A percentile compares a stretch with the other conserved stretches of the same genome.
phyloP scores from a whole-genome alignment of 2,329 filamentous ascomycete species.

The Aureobasidium sp. region DNA sequence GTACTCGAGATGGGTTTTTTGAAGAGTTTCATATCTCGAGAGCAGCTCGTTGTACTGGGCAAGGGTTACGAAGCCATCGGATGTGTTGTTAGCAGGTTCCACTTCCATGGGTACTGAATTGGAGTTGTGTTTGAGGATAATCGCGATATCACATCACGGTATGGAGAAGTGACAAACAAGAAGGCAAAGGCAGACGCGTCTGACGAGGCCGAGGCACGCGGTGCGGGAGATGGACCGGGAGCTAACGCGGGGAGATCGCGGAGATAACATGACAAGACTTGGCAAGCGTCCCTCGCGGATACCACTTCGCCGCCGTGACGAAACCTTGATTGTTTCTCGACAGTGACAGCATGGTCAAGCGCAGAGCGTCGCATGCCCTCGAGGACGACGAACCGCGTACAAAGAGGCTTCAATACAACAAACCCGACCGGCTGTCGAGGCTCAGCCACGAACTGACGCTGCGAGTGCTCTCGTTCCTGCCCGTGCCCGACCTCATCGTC shows the following conservation, averaged over 20 bases:
- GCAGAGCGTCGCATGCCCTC: conserved; percentile 9
- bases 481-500: conserved; percentile 57
- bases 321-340: not conserved
- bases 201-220: conserved; percentile 5
- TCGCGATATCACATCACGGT: not conserved
- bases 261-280: not conserved
- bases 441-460: conserved; percentile 84
- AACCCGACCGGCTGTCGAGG: conserved; percentile 54
- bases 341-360: conserved; percentile 12
- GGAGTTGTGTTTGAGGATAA: not conserved
- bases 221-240: conserved; percentile 1
- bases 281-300: not conserved
- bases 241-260: not conserved
- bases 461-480: conserved; percentile 70
- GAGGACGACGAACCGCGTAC: not conserved
- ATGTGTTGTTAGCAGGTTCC: not conserved
- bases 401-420: conserved; percentile 3
- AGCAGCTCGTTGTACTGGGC: conserved; percentile 3
- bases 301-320: not conserved
- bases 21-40: conserved; percentile 4
- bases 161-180: not conserved
- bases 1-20: conserved; percentile 6
- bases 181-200: conserved; percentile 10
- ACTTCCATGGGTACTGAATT: not conserved
- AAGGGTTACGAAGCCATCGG: not conserved